phyloP scores from a whole-genome alignment of 1,284 basidiomycete genomes.

The Boletellus dicymbophilus region DNA sequence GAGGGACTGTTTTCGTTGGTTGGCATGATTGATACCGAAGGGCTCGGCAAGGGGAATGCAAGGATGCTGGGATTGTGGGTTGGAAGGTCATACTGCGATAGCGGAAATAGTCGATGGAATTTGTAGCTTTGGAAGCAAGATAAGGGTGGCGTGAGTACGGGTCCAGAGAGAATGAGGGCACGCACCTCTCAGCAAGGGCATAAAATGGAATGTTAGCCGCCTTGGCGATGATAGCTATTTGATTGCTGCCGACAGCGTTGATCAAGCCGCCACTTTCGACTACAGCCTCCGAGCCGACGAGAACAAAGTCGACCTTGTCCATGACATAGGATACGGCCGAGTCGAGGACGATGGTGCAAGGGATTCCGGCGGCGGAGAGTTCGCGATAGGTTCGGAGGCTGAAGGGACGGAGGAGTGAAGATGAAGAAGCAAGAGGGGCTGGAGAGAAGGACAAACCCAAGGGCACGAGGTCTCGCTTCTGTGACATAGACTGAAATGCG shows the following conservation, averaged over 20 bases:
- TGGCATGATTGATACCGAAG: conserved; percentile 23
- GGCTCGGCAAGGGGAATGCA: conserved; percentile 51
- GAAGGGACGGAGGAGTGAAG: conserved; percentile 7
- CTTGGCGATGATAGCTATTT: conserved; percentile 96
- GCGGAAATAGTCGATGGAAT: conserved; percentile 94
- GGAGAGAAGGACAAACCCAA: conserved; percentile 59
- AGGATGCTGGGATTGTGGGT: conserved; percentile 74
- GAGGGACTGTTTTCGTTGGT: conserved; percentile 22
- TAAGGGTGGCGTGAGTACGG: conserved; percentile 25
- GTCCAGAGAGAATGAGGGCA: conserved; percentile 20
- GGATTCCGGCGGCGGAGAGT: conserved; percentile 85
- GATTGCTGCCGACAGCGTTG: conserved; percentile 92
- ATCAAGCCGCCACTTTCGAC: conserved; percentile 92
- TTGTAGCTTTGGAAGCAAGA: conserved; percentile 73
- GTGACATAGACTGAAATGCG: conserved; percentile 98
- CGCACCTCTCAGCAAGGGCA: conserved; percentile 90
- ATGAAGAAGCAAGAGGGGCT: conserved; percentile 16
- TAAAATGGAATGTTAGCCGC: conserved; percentile 96
- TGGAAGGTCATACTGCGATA: conserved; percentile 96
- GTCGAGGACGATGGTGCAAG: conserved; percentile 94
- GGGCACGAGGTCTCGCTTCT: conserved; percentile 86
- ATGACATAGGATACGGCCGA: conserved; percentile 97
- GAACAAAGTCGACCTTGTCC: conserved; percentile 92
- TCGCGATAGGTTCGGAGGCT: conserved; percentile 90
- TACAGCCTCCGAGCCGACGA: conserved; percentile 97